Evolutionary conservation across 257 asterid genomes (phyloP), one percentile per base, ranked within the genome.

Genomic region (Rehmannia glutinosa): DNA sequence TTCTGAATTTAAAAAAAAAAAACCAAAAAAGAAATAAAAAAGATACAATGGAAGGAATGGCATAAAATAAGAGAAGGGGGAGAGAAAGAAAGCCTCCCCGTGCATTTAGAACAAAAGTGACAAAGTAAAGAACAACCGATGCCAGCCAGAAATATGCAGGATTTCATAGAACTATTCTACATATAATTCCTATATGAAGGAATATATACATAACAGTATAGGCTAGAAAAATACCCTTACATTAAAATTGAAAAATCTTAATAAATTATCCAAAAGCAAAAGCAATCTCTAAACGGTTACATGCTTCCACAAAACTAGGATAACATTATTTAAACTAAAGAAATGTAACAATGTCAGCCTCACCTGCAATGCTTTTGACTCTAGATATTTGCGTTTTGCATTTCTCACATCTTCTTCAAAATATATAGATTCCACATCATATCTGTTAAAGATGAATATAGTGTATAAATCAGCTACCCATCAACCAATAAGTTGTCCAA

Each of bases 401-500:
- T 73, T 80, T 69, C 85, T 81, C 61, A 83, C 89, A 12, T 56
- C 73, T 70, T 83, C 85, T 63, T 86, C 87, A 71, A 79, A 81
- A 58, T 60, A 73, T 57, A 24, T 10, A 51, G 86, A 32, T 63
- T 86, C 92, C n/a, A 15, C 10, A 61, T 86, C 92, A 77, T 86
- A 86, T 75, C 89, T 86, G 74, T 12, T 57, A 68, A 60, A 53
- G 43, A 57, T 50, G 20, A 66, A 24, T 38, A 50, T 3, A 13
- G 9, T 1, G n/a, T 36, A 8, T 16, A 23, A 69, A 30, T 35
- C 56, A 32, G 33, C 5, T n/a, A 10, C 15, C 52, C 38, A 46
- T 25, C 38, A 56, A 62, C 45, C 21, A 35, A 69, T 45, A 62
- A 4, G 13, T 9, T 58, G 42, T 20, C 52, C 58, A 24, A 30